Evolutionary conservation across 1,139 yeast species (phyloP), one percentile per base, ranked within the genome.

Genomic region (Hemisphaericaspora xylofermentans): DNA sequence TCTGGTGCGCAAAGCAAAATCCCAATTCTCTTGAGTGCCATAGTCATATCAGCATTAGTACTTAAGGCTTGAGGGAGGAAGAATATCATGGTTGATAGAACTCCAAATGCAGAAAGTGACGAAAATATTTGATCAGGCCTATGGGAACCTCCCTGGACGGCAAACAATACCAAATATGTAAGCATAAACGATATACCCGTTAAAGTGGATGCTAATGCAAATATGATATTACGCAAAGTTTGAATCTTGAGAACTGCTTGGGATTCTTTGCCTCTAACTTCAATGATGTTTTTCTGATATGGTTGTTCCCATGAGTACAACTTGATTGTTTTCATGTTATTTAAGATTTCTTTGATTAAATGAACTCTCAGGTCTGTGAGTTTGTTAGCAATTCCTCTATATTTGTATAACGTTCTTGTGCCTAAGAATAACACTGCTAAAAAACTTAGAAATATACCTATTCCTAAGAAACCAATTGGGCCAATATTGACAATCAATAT

Each of bases 91-190:
- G 62, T 60, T 4, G 76, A 53, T 50, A 74, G 64, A 28, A 78
- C 71, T 51, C 80, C 80, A 66, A 87, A 88, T 41, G 86, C 68
- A 0, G 91, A 74, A 36, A 88, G 66, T 10, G 95, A 82, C 0
- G 96, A 77, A 56, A 88, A 88, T n/a, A 88, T 78, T 28, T 74
- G 65, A 4, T 88, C 91, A 0, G 94, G 82, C 43, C 70, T 66
- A 45, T 76, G 71, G 15, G 70, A 63, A 32, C 71, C 68, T 39
- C 52, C 49, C 33, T 46, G 53, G 5, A 80, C 61, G 33, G 74
- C 80, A 51, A 80, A 82, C 51, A 84, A 63, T 1, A 81, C 80
- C 46, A 87, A 74, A 57, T 88, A 88, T 0, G 95, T 74, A 9
- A 80, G 68, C 74, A 84, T 70, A 3, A 91, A 81, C 2, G 88